Conservation (phyloP, 2,329 filamentous ascomycete genomes). For the Penicillium sp. region DNA sequence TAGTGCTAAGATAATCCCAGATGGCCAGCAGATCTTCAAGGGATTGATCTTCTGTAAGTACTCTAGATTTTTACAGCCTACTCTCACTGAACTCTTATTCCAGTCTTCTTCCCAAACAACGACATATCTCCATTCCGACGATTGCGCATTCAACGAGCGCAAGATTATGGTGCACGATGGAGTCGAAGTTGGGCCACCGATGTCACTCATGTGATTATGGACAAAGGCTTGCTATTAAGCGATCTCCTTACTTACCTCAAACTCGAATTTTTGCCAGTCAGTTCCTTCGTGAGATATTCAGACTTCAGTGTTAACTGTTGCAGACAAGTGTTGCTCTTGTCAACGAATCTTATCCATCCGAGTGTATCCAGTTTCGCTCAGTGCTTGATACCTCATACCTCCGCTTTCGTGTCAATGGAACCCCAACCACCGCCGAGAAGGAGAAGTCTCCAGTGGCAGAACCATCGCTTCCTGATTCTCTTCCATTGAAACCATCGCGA, state of each 20-base stretch:
- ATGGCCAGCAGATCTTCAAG: slow-evolving; percentile 58
- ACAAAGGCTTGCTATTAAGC: slow-evolving; percentile 62
- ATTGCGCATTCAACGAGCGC: slow-evolving; percentile 69
- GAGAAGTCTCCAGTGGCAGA: slow-evolving; percentile 12
- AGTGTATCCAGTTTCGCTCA: slow-evolving; percentile 60
- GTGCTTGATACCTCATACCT: slow-evolving; percentile 58
- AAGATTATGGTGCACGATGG: slow-evolving; percentile 73
- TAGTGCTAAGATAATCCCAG: slow-evolving; percentile 48
- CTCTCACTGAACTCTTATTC: slow-evolving; percentile 5
- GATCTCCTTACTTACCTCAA: slow-evolving; percentile 61
- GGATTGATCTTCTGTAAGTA: slow-evolving; percentile 57
- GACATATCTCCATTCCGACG: slow-evolving; percentile 66
- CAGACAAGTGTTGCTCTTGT: slow-evolving; percentile 52
- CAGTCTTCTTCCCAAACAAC: slow-evolving; percentile 75
- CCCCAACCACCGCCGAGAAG: slow-evolving; percentile 11
- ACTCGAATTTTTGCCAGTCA: slow-evolving; percentile 47
- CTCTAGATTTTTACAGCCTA: background rate
- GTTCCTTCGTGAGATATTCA: slow-evolving; percentile 18
- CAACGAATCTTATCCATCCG: slow-evolving; percentile 65
- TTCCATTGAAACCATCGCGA: slow-evolving; percentile 30
- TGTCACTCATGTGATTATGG: slow-evolving; percentile 78
- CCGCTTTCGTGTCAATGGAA: slow-evolving; percentile 45
- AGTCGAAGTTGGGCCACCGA: slow-evolving; percentile 52
- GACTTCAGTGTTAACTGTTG: slow-evolving; percentile 13
- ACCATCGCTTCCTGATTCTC: slow-evolving; percentile 12